phyloP scores from a whole-genome alignment of 108 stramenopile genomes.

The Cafeteria roenbergensis region DNA sequence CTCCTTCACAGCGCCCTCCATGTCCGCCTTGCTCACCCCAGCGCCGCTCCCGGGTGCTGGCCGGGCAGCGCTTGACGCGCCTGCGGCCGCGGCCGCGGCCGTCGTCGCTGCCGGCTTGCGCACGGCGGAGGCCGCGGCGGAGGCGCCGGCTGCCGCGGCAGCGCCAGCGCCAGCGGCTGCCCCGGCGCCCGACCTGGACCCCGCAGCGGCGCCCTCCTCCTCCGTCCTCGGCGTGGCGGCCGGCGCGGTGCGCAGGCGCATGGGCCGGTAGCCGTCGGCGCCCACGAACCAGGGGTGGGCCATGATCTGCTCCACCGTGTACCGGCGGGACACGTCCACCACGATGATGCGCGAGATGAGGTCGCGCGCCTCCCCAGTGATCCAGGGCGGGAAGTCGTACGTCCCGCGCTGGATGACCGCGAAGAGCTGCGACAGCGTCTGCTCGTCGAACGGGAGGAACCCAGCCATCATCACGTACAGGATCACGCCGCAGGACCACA shows the following conservation, averaged over 20 bases:
- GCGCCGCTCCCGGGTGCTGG: too few relatives aligned
- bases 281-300: slow-evolving; percentile 9
- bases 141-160: not conserved
- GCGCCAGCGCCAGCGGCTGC: not conserved
- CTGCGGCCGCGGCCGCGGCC: not conserved
- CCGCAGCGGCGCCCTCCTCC: not conserved
- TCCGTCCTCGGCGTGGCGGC: slow-evolving; percentile 1
- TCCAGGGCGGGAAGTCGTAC: slow-evolving; percentile 50
- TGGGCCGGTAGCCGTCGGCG: not conserved
- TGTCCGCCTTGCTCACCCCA: too few relatives aligned
- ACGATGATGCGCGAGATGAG: slow-evolving; percentile 56
- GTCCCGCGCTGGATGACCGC: slow-evolving; percentile 51
- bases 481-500: slow-evolving; percentile 10
- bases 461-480: slow-evolving; percentile 9
- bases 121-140: not conserved
- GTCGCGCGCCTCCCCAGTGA: slow-evolving; percentile 35
- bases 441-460: slow-evolving; percentile 17
- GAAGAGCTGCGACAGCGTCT: slow-evolving; percentile 51
- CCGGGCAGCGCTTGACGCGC: too few relatives aligned
- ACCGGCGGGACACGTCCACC: slow-evolving; percentile 53
- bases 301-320: slow-evolving; percentile 32
- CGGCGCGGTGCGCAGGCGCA: slow-evolving; percentile 10
- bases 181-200: not conserved
- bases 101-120: not conserved
- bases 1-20: slow-evolving; percentile 7